Evolutionary conservation across 345 rosid species (phyloP), one percentile per base, ranked within the genome.

Genomic region (Excoecaria cochinchinensis): DNA sequence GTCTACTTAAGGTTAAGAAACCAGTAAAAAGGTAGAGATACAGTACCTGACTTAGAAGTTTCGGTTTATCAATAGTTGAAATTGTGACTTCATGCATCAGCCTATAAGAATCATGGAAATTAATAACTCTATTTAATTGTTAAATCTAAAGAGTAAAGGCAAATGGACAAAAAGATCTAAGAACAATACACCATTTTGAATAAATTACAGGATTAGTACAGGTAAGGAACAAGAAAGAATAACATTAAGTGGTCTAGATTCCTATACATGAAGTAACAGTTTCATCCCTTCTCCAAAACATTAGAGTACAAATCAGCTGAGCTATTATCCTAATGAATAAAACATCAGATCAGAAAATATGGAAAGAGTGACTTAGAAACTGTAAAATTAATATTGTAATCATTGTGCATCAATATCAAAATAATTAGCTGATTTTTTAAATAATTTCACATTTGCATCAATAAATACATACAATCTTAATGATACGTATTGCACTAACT

Each of bases 81-180:
- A 90, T 85, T 21, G 90, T 89, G 68, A 90, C 86, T 84, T 90
- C 95, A 80, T 89, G 92, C 90, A 83, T 82, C 73, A 85, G 74
- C 91, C 95, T 90, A 60, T 81, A 75, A 76, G 80, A 78, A 9
- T 56, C 50, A 68, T 42, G 16, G 60, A 64, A 64, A 50, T 57
- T 52, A 55, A 74, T 69, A 65, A 55, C 69, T 61, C 31, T 69
- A 38, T 76, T 31, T 24, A 13, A 21, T 46, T 58, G 69, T 42
- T 17, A 42, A 65, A 66, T 19, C 53, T 8, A 0, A 67, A 65
- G 15, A 12, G 24, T 36, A 52, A 8, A 52, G 8, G 13, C 56
- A 4, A 71, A 8, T 31, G 11, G 39, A n/a, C n/a, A 42, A 58
- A 46, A 47, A 61, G 59, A 48, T 5, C 22, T 21, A 31, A 44